A percentile compares a stretch with the other conserved stretches of the same genome.
These are phyloP conservation scores for Zychaea mexicana DNA, from an alignment of 371 early-diverging fungal genomes.

Conservation along the genomic window DNA sequence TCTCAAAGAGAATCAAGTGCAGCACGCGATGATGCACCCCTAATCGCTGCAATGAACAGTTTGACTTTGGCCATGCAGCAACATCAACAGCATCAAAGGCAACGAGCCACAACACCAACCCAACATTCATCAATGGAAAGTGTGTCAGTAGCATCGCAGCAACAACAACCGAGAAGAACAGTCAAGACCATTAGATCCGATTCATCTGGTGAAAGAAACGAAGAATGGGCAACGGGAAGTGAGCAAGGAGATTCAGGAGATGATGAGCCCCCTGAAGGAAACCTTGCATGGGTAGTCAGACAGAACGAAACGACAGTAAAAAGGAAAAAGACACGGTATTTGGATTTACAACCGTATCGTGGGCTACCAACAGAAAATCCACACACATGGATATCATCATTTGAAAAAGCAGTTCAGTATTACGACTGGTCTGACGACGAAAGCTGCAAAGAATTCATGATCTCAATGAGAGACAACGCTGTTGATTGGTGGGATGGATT, in stretches of 20 bases:
- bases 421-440: constrained; percentile 1
- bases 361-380: not conserved
- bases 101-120: not conserved
- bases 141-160: too few species aligned
- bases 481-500: not conserved
- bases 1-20: too few species aligned
- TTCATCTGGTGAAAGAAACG: not conserved
- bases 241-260: not conserved
- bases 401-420: not conserved
- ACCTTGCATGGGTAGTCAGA: not conserved
- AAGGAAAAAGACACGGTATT: too few species aligned
- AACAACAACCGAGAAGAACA: too few species aligned
- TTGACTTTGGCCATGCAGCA: not conserved
- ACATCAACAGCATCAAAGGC: not conserved
- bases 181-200: too few species aligned
- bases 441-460: not conserved
- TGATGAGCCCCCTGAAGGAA: not conserved
- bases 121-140: too few species aligned
- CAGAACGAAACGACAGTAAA: not conserved
- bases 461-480: not conserved
- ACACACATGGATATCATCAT: not conserved
- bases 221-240: not conserved
- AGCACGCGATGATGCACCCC: not conserved
- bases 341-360: not conserved
- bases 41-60: not conserved